Evolutionary conservation across 78 protist genomes (phyloP).

Genomic region (Anaeramoeba flamelloides): DNA sequence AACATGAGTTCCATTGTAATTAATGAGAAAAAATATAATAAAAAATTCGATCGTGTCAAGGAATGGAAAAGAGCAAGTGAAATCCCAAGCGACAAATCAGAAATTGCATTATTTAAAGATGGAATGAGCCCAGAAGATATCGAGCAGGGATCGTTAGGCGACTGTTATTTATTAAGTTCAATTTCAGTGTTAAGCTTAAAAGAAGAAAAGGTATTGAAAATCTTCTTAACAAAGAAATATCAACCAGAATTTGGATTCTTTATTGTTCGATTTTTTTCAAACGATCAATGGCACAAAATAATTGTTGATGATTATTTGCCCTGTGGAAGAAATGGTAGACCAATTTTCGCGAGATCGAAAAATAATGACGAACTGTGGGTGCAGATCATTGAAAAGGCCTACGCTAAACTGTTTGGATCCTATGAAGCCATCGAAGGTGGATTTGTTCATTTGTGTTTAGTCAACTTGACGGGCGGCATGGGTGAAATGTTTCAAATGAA

Average conservation of each 20-base stretch:
- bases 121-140: too few species aligned
- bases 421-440: background rate
- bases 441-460: background rate
- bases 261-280: background rate
- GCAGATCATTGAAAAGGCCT: slow-evolving; percentile 9
- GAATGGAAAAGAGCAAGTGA: background rate
- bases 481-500: background rate
- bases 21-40: background rate
- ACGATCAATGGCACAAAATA: background rate
- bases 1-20: background rate
- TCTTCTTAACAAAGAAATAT: background rate
- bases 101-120: too few species aligned
- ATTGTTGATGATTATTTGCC: slow-evolving; percentile 4
- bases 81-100: too few species aligned
- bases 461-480: background rate
- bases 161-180: background rate
- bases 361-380: background rate
- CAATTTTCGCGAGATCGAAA: background rate
- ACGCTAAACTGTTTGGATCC: background rate
- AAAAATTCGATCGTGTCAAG: background rate
- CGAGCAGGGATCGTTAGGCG: background rate
- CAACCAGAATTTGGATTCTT: too few species aligned
- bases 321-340: background rate
- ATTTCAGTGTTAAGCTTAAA: background rate
- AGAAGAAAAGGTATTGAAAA: background rate